Evolutionary conservation across 2,329 filamentous ascomycete species (phyloP), one percentile per base, ranked within the genome.

Genomic region (Scolecobasidium constrictum): DNA sequence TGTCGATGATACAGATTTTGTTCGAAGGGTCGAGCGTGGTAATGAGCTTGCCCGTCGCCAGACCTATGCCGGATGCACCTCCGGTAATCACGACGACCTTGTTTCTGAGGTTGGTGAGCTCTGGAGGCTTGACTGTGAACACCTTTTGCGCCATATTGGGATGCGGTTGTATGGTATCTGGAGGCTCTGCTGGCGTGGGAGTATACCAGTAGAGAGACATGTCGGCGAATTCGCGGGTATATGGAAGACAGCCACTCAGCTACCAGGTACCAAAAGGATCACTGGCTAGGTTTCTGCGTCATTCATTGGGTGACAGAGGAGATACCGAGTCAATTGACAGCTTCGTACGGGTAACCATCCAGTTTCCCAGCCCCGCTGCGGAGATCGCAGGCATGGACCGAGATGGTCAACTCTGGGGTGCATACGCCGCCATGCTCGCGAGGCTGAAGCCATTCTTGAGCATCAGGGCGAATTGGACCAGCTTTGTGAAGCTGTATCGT

Each of bases 31-130:
- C 59, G 13, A 66, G 54, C 20, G 51, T 45, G 28, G 60, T 61
- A 38, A 65, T 57, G 22, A 73, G 59, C 4, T 67, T 53, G 11
- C 67, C 64, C 3, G 75, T 75, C 35, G 71, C 71, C 17, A 75
- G 64, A 28, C 75, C 75, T 42, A 78, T 79, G 28, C 75, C 75
- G 5, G 72, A 75, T 1, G 71, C 73, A 45, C 71, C 70, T 43
- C 75, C 73, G 67, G 43, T 13, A 18, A 43, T 38, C 4, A 38
- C 33, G 5, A 43, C 35, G n/a, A 33, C 34, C 18, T 43, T 43
- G 35, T 38, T 38, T 22, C 26, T 16, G 15, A 43, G 4, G 23
- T 43, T 43, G 19, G 9, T 16, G 12, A 42, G 21, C 12, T 23
- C 20, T n/a, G 17, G 22, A 9, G 26, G 31, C 40, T 53, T 51